Base-by-base conservation (phyloP, 1,284 basidiomycete species). In the Polyporus tsugae region DNA sequence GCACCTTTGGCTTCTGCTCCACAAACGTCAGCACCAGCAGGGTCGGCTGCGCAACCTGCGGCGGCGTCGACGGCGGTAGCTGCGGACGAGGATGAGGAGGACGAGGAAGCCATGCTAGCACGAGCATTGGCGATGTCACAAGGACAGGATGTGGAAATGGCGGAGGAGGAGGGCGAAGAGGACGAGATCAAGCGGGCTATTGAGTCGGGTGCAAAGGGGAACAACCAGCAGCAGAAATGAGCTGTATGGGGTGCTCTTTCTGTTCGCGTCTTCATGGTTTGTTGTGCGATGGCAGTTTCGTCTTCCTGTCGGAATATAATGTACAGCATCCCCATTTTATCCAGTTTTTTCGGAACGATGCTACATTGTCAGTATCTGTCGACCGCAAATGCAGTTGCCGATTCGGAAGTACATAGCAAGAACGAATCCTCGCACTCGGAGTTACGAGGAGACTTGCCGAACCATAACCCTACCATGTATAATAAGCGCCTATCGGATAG, bases 151-250 rank as follows among this genome's bases (percentile, higher is more conserved):
- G 80, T 86, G n/a, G 84, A 86, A 72, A 84, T 88, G 73, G 85
- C 85, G 42, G 83, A 86, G 38, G 82, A 82, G 49, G 70, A 73
- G 72, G 66, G 64, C 67, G 88, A 89, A 72, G 88, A 89, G 67
- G 87, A 87, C 68, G 88, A 85, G 65, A 90, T 91, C 73, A 85
- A 86, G 61, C 79, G 84, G 57, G 90, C 90, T 17, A 91, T 90
- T 66, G 86, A 85, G 74, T 87, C 90, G 87, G 81, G 81, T 62
- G 79, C 81, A 80, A 74, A 77, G 69, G 70, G 67, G 58, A 66
- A 77, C 67, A 63, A 75, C 36, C 77, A 77, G 60, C 74, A 76
- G 61, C 73, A 78, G 73, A 74, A 78, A 68, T 72, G 69, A 70
- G 66, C 44, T 49, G 46, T 17, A 10, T 25, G 73, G 65, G 61